These are phyloP conservation scores for Scytalidium lignicola DNA, from an alignment of 2,329 filamentous ascomycete genomes.

Conservation along the genomic window DNA sequence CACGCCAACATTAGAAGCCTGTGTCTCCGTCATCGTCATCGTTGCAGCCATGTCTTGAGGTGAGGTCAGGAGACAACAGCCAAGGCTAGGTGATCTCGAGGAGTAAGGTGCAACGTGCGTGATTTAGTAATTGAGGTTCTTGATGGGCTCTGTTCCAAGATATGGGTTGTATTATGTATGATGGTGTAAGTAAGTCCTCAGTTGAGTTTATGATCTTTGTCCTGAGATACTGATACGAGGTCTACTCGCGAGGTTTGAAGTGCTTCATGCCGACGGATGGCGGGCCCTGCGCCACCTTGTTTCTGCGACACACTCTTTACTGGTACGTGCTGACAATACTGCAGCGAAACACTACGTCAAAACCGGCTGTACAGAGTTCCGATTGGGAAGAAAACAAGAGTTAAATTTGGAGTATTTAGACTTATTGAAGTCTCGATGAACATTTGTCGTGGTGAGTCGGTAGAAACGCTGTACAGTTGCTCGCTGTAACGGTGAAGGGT, in stretches of 20 bases:
- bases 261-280: background rate
- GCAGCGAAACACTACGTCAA: background rate
- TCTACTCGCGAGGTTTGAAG: too few relatives aligned
- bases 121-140: too few relatives aligned
- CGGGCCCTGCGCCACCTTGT: background rate
- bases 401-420: too few relatives aligned
- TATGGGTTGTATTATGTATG: too few relatives aligned
- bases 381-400: too few relatives aligned
- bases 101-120: background rate
- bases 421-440: too few relatives aligned
- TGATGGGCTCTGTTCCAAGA: too few relatives aligned
- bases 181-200: too few relatives aligned
- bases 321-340: background rate
- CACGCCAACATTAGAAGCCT: conserved; percentile 7
- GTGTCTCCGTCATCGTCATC: conserved; percentile 25
- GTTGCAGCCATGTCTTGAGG: conserved; percentile 23
- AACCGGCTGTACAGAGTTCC: too few relatives aligned
- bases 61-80: background rate
- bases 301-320: background rate
- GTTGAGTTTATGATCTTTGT: background rate
- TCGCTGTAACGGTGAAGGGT: too few relatives aligned
- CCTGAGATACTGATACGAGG: background rate
- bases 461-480: too few relatives aligned
- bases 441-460: too few relatives aligned
- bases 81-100: background rate